Evolutionary conservation across 2,329 filamentous ascomycete genomes (phyloP), one percentile per base, ranked within the genome.

Genomic region (Verticillium dahliae): DNA sequence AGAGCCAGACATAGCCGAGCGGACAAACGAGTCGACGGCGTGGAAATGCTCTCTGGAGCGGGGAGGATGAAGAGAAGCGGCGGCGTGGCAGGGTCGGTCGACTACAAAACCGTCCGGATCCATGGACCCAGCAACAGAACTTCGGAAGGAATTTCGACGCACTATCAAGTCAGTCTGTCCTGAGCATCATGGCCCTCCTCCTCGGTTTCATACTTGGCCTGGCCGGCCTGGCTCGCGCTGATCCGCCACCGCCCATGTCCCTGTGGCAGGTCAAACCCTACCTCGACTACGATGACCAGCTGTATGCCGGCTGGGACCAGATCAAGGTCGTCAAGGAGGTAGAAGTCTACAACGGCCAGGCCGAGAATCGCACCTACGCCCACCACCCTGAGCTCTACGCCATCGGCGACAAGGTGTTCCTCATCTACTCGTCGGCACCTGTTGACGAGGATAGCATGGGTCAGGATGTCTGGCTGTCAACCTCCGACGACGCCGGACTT

Each of bases 381-480:
- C 68, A 70, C 41, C 68, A 70, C 35, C 68, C 68, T 3, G 68
- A 65, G 33, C 61, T 70, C 4, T 67, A 63, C 56, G 64, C 65
- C 38, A 13, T 63, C 31, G 66, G 63, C 10, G 38, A 62, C 57
- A 58, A 61, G 1, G 64, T 68, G 2, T 65, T 66, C 57, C 63
- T 69, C 18, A 64, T 66, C 31, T 63, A 67, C 57, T 69, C 68
- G 1, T 67, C 65, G 15, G 68, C 67, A 1, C 63, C 64, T 2
- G 65, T 70, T n/a, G 68, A 70, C 15, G 68, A 69, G 58, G 68
- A 70, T 38, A 66, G 67, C 41, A 69, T 68, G 64, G 68, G 68
- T 13, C 67, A 69, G 37, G 64, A 70, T 18, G 62, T 69, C 1
- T 69, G 68, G 67, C 58, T 69, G 7, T 63, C 67, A 1, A 61